These are phyloP conservation scores for Floccularia luteovirens DNA, from an alignment of 768 basidiomycete genomes.

Conservation along the genomic window DNA sequence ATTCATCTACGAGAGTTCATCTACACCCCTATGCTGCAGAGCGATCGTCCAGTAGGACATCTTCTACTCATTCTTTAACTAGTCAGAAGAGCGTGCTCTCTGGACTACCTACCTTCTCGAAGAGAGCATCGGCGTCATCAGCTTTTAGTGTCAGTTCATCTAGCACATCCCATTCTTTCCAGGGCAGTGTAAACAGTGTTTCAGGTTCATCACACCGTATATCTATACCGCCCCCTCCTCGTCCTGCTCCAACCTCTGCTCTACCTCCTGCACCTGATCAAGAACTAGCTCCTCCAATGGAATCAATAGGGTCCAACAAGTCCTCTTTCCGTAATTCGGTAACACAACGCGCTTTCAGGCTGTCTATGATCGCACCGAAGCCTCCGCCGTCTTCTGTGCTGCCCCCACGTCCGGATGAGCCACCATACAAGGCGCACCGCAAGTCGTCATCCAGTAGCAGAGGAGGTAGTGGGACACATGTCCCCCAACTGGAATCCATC, in stretches of 20 bases:
- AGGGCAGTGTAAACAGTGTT: too few species aligned
- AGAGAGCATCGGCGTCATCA: slow-evolving; percentile 45
- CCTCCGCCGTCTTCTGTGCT: slow-evolving; percentile 53
- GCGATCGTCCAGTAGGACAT: slow-evolving; percentile 25
- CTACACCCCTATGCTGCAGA: slow-evolving; percentile 22
- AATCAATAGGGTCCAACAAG: slow-evolving; percentile 12
- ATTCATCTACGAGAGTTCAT: slow-evolving; percentile 12
- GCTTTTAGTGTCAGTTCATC: slow-evolving; percentile 33
- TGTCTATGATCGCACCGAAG: slow-evolving; percentile 56
- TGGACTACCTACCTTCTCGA: slow-evolving; percentile 42
- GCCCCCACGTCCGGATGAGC: slow-evolving; percentile 60
- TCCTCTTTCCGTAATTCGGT: slow-evolving; percentile 50
- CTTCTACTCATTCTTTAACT: slow-evolving; percentile 22
- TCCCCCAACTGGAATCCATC: slow-evolving; percentile 26
- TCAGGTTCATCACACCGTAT: slow-evolving; percentile 35
- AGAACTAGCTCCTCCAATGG: slow-evolving; percentile 11
- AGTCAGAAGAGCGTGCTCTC: slow-evolving; percentile 38
- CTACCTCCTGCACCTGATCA: slow-evolving; percentile 58
- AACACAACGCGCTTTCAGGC: slow-evolving; percentile 45
- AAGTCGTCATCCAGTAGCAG: too few species aligned
- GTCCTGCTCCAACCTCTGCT: slow-evolving; percentile 64
- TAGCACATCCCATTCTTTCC: slow-evolving; percentile 17
- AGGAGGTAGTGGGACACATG: slow-evolving; percentile 19
- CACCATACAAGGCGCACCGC: neutral
- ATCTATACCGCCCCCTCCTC: slow-evolving; percentile 67